A percentile compares a stretch with the other conserved stretches of the same genome.
Evolutionary conservation across 352 stramenopile species (phyloP).

Genomic region (Chrysophaeum taylorii): DNA sequence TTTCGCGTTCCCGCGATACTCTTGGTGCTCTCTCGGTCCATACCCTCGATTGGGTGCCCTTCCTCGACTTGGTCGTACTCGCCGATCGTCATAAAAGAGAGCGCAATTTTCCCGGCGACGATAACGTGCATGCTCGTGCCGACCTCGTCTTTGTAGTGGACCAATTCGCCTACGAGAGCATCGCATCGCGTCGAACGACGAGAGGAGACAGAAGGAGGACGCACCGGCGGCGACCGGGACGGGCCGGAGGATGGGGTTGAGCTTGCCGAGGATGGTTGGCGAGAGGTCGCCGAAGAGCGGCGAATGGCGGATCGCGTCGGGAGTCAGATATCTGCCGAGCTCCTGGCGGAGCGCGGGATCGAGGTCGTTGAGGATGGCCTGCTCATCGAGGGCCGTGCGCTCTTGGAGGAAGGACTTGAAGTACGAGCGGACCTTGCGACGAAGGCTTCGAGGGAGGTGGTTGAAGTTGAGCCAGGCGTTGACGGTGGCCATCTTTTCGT

Average conservation of each 20-base stretch:
- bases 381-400: background rate
- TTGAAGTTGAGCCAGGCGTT: slow-evolving; percentile 15
- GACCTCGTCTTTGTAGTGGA: background rate
- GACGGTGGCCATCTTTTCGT: slow-evolving; percentile 61
- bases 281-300: background rate
- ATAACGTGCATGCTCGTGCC: background rate
- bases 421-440: background rate
- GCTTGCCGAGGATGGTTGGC: background rate
- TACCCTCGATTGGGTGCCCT: too few relatives aligned
- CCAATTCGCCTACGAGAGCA: background rate
- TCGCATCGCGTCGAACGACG: too few relatives aligned
- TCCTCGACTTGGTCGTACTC: too few relatives aligned
- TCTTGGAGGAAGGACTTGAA: slow-evolving; percentile 1
- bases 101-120: too few relatives aligned
- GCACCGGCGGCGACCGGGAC: background rate
- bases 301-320: background rate
- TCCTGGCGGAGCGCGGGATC: background rate
- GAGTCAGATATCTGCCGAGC: background rate
- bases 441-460: background rate
- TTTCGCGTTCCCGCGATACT: too few relatives aligned
- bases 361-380: slow-evolving; percentile 3
- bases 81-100: too few relatives aligned
- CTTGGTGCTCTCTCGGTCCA: too few relatives aligned
- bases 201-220: too few relatives aligned
- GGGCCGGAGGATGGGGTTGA: background rate